Evolutionary conservation across 129 eudicot genomes (phyloP).

Genomic region (Gnaphalium uliginosum): DNA sequence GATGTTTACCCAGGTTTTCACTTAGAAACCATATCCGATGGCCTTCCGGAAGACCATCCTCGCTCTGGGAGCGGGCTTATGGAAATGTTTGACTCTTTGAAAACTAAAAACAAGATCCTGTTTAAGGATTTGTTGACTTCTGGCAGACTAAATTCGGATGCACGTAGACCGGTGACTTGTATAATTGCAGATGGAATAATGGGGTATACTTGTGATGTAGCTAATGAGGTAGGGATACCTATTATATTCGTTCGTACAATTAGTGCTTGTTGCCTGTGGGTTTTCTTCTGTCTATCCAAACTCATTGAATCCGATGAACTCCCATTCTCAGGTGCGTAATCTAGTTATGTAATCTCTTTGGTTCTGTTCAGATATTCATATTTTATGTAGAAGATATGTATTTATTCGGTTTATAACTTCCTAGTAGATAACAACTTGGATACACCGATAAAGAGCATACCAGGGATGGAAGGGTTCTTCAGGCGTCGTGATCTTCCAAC

Average conservation of each 20-base stretch:
- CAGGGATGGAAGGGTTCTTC: constrained; percentile 53
- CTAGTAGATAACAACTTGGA: constrained; percentile 47
- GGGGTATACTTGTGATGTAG: constrained; percentile 47
- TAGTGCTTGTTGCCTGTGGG: constrained; percentile 70
- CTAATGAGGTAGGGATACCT: constrained; percentile 52
- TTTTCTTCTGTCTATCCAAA: constrained; percentile 45
- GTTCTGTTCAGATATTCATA: background rate
- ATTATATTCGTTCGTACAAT: constrained; percentile 53
- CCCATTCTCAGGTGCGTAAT: constrained; percentile 51
- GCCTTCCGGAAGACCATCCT: constrained; percentile 52
- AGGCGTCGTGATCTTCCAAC: constrained; percentile 60
- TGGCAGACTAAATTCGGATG: constrained; percentile 22
- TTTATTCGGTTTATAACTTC: constrained; percentile 1
- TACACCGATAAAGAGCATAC: constrained; percentile 36
- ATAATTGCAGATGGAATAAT: constrained; percentile 59
- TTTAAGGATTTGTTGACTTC: constrained; percentile 42
- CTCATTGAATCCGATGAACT: constrained; percentile 60
- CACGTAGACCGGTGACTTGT: constrained; percentile 37
- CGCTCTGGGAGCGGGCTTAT: constrained; percentile 36
- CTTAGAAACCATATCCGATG: constrained; percentile 48
- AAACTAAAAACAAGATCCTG: constrained; percentile 33
- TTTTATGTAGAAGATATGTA: background rate
- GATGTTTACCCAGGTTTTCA: constrained; percentile 38
- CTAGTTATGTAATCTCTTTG: background rate
- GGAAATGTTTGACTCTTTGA: constrained; percentile 41